These are phyloP conservation scores for Diaporthe sp. DNA, from an alignment of 2,329 filamentous ascomycete genomes.

Conservation along the genomic window DNA sequence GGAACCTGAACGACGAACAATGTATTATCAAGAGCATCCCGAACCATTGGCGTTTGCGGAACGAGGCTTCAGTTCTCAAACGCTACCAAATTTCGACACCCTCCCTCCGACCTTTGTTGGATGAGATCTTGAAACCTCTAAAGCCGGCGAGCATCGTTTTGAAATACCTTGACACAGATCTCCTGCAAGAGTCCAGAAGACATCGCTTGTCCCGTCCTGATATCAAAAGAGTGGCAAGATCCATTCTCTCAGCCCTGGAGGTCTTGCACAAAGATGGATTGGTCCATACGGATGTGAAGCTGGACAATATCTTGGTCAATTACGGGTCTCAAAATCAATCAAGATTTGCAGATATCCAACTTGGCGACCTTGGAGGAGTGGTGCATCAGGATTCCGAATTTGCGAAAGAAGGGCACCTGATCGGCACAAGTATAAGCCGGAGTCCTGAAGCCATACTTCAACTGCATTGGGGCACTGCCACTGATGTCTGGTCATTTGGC, in stretches of 20 bases:
- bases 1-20: not conserved
- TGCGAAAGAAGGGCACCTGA: conserved; percentile 42
- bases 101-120: not conserved
- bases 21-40: not conserved
- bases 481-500: conserved; percentile 47
- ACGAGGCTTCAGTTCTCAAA: not conserved
- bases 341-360: conserved; percentile 45
- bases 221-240: conserved; percentile 45
- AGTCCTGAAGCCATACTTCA: conserved; percentile 45
- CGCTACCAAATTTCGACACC: not conserved
- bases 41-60: not conserved
- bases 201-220: conserved; percentile 43
- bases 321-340: conserved; percentile 32
- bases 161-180: conserved; percentile 43
- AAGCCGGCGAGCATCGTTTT: conserved; percentile 13
- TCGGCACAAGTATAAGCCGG: conserved; percentile 43
- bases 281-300: conserved; percentile 46
- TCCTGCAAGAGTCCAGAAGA: conserved; percentile 44
- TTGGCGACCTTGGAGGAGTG: conserved; percentile 45
- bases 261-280: conserved; percentile 44
- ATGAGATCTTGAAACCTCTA: not conserved
- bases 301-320: conserved; percentile 46
- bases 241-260: conserved; percentile 42
- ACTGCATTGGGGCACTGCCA: conserved; percentile 43
- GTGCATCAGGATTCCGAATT: conserved; percentile 42